These are phyloP conservation scores for Camellia japonica DNA, from an alignment of 148 eudicot species.

Conservation along the genomic window DNA sequence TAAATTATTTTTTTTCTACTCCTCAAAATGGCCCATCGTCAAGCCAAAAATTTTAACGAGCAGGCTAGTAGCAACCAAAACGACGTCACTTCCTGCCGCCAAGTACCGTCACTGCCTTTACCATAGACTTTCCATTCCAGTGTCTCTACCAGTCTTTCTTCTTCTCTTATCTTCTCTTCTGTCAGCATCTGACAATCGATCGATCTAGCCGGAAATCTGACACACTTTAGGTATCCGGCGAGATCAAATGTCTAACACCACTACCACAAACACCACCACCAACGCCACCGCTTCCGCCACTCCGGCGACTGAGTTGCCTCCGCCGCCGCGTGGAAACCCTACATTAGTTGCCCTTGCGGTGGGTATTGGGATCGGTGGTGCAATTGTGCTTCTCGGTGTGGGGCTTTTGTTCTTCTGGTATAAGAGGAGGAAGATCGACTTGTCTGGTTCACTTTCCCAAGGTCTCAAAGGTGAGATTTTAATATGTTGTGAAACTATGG, in stretches of 20 bases:
- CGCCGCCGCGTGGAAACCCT: conserved; percentile 20
- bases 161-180: conserved; percentile 33
- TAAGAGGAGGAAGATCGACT: conserved; percentile 34
- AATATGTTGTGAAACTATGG: background rate
- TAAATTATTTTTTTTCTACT: no score
- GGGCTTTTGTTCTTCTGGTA: conserved; percentile 52
- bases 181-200: conserved; percentile 11
- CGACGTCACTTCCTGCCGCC: no score
- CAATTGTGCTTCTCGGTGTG: conserved; percentile 48
- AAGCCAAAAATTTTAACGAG: no score
- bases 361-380: conserved; percentile 73
- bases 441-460: background rate
- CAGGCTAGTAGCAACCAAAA: no score
- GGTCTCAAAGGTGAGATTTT: conserved; percentile 14
- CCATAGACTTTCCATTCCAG: no score
- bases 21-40: no score
- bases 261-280: background rate
- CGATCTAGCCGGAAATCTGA: no score
- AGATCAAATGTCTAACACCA: background rate
- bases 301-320: background rate
- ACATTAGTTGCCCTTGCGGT: conserved; percentile 51
- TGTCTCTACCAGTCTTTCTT: background rate
- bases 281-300: background rate
- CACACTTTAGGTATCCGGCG: background rate
- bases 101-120: no score